Percentiles rank a stretch among this genome's conserved stretches.
These are phyloP conservation scores for Aegilops speltoides DNA, from an alignment of 176 grass and related monocot species.

Conservation along the genomic window DNA sequence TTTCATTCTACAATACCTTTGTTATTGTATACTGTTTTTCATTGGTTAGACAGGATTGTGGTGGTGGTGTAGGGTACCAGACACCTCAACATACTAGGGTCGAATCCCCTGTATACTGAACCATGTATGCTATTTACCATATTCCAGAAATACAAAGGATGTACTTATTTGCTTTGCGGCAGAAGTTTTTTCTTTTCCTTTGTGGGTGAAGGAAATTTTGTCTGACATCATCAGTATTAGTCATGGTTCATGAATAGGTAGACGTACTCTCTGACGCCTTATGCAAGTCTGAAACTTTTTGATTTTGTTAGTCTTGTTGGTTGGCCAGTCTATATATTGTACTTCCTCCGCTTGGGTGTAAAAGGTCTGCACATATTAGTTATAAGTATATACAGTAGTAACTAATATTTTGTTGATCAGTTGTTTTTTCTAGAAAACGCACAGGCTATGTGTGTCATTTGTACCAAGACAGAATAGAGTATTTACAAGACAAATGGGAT, in stretches of 20 bases:
- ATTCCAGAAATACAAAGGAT: not conserved
- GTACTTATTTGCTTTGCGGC: not conserved
- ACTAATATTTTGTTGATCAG: no score
- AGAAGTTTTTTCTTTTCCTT: not conserved
- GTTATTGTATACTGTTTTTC: slow-evolving; percentile 5
- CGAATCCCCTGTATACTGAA: slow-evolving; percentile 20
- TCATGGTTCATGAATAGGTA: not conserved
- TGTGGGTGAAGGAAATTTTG: not conserved
- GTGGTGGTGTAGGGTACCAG: slow-evolving; percentile 12
- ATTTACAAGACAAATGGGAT: no score
- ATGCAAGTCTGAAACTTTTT: not conserved
- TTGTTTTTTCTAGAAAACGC: no score
- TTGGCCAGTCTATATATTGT: not conserved
- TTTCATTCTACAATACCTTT: slow-evolving; percentile 24
- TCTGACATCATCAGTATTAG: not conserved
- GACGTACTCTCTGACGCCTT: not conserved
- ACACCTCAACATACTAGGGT: not conserved
- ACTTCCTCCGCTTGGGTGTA: not conserved
- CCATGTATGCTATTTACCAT: not conserved
- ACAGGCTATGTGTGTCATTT: no score
- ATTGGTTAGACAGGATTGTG: slow-evolving; percentile 18
- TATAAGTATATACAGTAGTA: no score
- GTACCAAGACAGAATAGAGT: no score
- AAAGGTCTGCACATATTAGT: no score
- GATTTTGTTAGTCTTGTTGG: not conserved